Base-by-base conservation (phyloP, 2,329 filamentous ascomycete genomes). In the Colletotrichum orchidophilum region DNA sequence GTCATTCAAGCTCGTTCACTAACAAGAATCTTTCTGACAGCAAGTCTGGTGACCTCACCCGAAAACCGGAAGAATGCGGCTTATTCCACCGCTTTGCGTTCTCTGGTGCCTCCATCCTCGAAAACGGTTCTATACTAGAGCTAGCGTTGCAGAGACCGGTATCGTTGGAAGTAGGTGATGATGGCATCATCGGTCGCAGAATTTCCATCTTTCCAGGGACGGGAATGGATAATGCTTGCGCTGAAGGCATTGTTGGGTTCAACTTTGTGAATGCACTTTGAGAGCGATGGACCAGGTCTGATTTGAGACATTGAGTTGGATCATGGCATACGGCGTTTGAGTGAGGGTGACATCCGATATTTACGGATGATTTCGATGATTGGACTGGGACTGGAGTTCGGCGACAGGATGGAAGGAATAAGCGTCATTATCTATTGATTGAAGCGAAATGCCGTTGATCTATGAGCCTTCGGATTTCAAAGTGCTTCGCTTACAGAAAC, bases 171-270 rank as follows among this genome's bases (percentile, higher is more conserved):
- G 83, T 87, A 9, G 85, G 85, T 1, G 77, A 77, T 29, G 77
- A 83, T 9, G 85, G 85, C 11, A 85, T 87, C 62, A 87, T 87
- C 24, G 85, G 85, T 0, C 79, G 85, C 5, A 78, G 85, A 11
- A 84, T 87, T 1, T 86, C 85, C 0, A 63, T 87, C 0, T 80
- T 78, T 33, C 77, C 79, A 0, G 73, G 76, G 0, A 65, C 73
- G 0, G 57, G 64, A 0, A 71, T 64, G 73, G 80, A 80, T 12
- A 73, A 74, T 5, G 78, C 84, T 0, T 72, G 86, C 3, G 85
- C 85, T 0, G 85, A 87, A 72, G 85, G 85, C 0, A 85, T 87
- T n/a, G 83, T 87, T 5, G 85, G 85, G 1, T 86, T 85, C 75
- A 87, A 87, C 50, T 81, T 72, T 53, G 31, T 71, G 9, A 63